These are phyloP conservation scores for Ceratocystis colombiana DNA, from an alignment of 2,329 filamentous ascomycete genomes.

Conservation along the genomic window DNA sequence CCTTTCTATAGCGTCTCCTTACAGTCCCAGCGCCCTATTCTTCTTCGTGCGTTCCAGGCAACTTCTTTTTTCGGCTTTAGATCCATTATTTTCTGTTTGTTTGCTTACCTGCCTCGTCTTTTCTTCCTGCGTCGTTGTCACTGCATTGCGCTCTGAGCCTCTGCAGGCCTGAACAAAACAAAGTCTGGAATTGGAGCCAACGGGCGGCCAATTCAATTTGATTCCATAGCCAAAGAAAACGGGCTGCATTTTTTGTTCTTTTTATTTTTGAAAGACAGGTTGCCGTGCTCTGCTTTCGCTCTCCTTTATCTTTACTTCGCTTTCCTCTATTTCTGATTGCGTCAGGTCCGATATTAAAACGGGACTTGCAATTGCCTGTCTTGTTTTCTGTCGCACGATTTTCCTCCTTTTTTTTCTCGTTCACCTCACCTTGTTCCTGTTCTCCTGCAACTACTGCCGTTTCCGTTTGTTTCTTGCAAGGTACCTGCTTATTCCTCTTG, in stretches of 20 bases:
- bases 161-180: not conserved
- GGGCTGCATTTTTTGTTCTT: not conserved
- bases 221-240: slow-evolving; percentile 1
- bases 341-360: not conserved
- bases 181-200: not conserved
- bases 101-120: not conserved
- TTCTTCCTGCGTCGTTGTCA: not conserved
- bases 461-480: not conserved
- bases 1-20: not conserved
- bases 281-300: not conserved
- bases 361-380: no score
- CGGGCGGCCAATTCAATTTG: slow-evolving; percentile 8
- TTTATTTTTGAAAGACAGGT: not conserved
- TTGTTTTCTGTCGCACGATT: not conserved
- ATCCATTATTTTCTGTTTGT: not conserved
- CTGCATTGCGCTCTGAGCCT: not conserved
- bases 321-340: not conserved
- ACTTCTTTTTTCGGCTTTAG: not conserved
- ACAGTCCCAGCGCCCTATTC: not conserved
- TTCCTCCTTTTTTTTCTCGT: not conserved
- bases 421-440: not conserved
- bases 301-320: not conserved
- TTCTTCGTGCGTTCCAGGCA: not conserved
- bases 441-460: not conserved
- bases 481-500: not conserved